Evolutionary conservation across 139 green algal species (phyloP), one percentile per base, ranked within the genome.

Genomic region (Auxenochlorella protothecoides): DNA sequence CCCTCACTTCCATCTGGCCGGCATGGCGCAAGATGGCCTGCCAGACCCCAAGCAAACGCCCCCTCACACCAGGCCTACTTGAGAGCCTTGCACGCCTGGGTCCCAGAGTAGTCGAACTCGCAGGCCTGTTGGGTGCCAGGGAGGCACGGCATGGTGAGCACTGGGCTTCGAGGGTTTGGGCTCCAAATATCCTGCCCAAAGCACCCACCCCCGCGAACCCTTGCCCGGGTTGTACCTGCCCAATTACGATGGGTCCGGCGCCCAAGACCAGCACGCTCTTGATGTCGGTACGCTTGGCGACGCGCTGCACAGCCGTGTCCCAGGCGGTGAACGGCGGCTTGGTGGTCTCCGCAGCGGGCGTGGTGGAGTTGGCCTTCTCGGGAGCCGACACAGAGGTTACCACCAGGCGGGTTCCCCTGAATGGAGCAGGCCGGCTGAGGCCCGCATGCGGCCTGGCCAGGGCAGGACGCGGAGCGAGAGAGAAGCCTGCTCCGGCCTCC

Each of bases 71-170:
- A 66, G n/a, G 8, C 63, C 7, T 71, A 91, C 88, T 89, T 95
- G 54, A 99, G 89, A 2, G 95, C 88, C 84, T 99, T 99, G 90
- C 94, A 98, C 27, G 95, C 95, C 82, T 98, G 94, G 4, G 90
- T 97, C 15, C 95, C 95, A 13, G 90, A 97, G 83, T 99, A 99
- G 78, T 99, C 95, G 75, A 99, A 99, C 85, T 99, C 95, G 79
- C 95, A 99, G 7, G 95, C 95, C 89, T 96, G 84, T 11, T 66
- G 14, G 67, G 63, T 44, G 27, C 27, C 27, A 44, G 27, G 27
- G 27, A 44, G 27, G 27, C 27, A 44, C 27, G 1, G 27, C 27
- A 44, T 1, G 27, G 27, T 44, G 27, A 44, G 27, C 27, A 44
- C 27, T 44, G 27, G 27, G 0, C 27, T 44, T 44, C 27, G 27